These are phyloP conservation scores for Umbelopsis ramanniana DNA, from an alignment of 192 early-diverging fungal genomes.

Conservation along the genomic window DNA sequence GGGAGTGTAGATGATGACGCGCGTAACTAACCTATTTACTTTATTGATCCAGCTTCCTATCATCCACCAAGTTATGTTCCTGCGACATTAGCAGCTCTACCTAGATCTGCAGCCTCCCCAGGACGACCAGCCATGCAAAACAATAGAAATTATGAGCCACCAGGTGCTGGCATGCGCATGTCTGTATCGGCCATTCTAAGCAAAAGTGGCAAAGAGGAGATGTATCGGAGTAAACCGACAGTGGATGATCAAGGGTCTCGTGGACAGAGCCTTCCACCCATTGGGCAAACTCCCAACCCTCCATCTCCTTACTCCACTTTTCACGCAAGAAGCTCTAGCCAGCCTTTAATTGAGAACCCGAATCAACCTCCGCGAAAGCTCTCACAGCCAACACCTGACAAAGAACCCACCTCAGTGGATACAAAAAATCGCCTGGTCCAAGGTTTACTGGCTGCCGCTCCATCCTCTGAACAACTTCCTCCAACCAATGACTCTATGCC, in stretches of 20 bases:
- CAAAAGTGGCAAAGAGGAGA: conserved; percentile 16
- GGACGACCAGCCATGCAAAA: background rate
- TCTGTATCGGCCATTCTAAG: conserved; percentile 19
- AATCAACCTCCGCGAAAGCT: conserved; percentile 7
- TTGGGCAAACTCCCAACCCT: conserved; percentile 20
- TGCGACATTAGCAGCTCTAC: conserved; percentile 7
- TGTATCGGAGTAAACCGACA: conserved; percentile 4
- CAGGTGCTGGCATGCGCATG: conserved; percentile 11
- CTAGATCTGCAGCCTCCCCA: conserved; percentile 2
- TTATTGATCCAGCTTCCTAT: background rate
- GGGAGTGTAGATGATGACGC: conserved; percentile 13
- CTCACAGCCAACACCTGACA: background rate
- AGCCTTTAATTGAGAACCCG: conserved; percentile 16
- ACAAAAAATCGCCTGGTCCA: background rate
- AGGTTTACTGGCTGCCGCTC: background rate
- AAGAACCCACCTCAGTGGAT: background rate
- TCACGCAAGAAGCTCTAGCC: conserved; percentile 5
- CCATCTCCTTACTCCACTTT: conserved; percentile 14
- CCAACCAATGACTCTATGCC: background rate
- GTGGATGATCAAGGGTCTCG: conserved; percentile 17
- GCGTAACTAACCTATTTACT: background rate
- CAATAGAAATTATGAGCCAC: conserved; percentile 16
- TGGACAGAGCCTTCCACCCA: conserved; percentile 16
- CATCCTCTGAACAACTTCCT: background rate
- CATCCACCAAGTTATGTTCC: background rate